Percentiles rank a stretch among this genome's conserved stretches.
phyloP scores from a whole-genome alignment of 768 basidiomycete genomes.

The Tremella fuciformis region DNA sequence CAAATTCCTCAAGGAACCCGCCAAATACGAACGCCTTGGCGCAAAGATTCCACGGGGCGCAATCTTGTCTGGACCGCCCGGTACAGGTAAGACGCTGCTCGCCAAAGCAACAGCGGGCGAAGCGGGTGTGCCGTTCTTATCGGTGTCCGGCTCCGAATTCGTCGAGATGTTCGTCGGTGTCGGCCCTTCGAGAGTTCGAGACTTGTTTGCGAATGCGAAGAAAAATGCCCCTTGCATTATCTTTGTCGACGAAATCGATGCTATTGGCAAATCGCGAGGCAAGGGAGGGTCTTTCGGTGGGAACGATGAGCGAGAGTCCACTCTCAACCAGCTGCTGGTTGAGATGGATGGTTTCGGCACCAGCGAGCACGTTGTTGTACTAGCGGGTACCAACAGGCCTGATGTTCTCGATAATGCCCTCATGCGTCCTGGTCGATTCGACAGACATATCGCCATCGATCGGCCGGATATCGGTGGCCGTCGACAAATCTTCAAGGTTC shows the following conservation, averaged over 20 bases:
- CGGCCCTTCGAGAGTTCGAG: conserved; percentile 92
- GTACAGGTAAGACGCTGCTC: conserved; percentile 95
- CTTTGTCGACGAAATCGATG: conserved; percentile 99
- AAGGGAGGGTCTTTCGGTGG: conserved; percentile 77
- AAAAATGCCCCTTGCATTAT: conserved; percentile 98
- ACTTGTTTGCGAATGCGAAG: conserved; percentile 94
- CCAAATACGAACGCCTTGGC: conserved; percentile 89
- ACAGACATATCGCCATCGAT: conserved; percentile 92
- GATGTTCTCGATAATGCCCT: conserved; percentile 94
- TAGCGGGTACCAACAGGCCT: conserved; percentile 94
- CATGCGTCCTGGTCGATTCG: conserved; percentile 96
- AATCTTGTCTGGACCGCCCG: conserved; percentile 60
- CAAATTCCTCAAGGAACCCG: conserved; percentile 94
- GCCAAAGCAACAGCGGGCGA: conserved; percentile 99
- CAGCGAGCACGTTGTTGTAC: conserved; percentile 91
- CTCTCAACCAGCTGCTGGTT: conserved; percentile 92
- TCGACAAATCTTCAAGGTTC: conserved; percentile 89
- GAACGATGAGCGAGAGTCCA: conserved; percentile 96
- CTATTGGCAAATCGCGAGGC: conserved; percentile 90
- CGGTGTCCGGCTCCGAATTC: conserved; percentile 97
- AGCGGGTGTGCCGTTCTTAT: conserved; percentile 95
- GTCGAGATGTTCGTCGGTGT: conserved; percentile 99
- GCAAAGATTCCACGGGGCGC: conserved; percentile 72
- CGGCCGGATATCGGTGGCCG: conserved; percentile 91
- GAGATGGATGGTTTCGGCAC: conserved; percentile 99